A percentile compares a stretch with the other conserved stretches of the same genome.
These are phyloP conservation scores for Neurospora africana DNA, from an alignment of 495 filamentous ascomycete species.

Conservation along the genomic window DNA sequence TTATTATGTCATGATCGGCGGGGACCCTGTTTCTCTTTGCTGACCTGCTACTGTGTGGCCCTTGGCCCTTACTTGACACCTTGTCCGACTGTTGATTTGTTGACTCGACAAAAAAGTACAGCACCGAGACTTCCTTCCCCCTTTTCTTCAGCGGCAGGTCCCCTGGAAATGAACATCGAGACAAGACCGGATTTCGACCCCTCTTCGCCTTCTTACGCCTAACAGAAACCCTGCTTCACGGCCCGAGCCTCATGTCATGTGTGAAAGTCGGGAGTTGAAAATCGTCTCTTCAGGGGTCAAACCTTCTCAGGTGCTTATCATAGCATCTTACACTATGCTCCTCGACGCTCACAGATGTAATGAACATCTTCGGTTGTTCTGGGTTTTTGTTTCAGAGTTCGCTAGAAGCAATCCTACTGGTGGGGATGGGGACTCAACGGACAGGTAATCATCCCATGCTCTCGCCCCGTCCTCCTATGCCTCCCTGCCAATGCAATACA, in stretches of 20 bases:
- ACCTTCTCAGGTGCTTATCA: background rate
- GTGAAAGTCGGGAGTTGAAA: background rate
- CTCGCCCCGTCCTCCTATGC: background rate
- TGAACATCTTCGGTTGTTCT: background rate
- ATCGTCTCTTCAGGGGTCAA: background rate
- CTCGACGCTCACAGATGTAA: background rate
- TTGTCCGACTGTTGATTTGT: background rate
- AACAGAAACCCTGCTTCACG: background rate
- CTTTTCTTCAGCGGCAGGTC: background rate
- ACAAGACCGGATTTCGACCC: background rate
- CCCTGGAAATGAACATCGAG: background rate
- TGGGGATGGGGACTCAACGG: background rate
- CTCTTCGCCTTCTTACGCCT: background rate
- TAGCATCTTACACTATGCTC: background rate
- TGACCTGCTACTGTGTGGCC: background rate
- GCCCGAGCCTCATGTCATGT: background rate
- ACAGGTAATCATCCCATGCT: background rate
- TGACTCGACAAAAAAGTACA: background rate
- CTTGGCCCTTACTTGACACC: background rate
- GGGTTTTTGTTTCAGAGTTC: background rate
- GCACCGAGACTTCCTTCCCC: background rate
- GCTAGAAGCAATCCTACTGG: background rate
- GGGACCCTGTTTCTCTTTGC: background rate
- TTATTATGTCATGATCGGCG: conserved; percentile 12
- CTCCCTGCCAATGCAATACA: background rate